phyloP scores from a whole-genome alignment of 441 rosid genomes.

The Jatropha multifida region DNA sequence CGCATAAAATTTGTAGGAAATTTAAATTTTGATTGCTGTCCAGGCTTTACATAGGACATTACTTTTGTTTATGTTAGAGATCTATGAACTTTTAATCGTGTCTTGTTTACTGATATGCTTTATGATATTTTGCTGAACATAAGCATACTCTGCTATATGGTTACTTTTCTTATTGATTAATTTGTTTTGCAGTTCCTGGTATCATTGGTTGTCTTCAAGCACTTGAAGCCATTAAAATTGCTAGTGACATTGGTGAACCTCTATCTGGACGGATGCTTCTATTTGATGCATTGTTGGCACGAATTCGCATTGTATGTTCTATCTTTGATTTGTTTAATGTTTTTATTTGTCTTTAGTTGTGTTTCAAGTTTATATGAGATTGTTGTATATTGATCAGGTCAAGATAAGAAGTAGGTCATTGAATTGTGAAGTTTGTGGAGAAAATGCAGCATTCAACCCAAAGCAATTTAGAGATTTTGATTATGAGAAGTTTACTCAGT shows the following conservation, averaged over 20 bases:
- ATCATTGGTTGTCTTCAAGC: conserved; percentile 96
- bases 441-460: conserved; percentile 50
- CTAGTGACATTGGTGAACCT: conserved; percentile 80
- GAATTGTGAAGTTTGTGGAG: conserved; percentile 79
- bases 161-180: neutral
- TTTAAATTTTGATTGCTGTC: neutral
- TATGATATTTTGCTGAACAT: neutral
- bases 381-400: conserved; percentile 46
- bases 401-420: conserved; percentile 75
- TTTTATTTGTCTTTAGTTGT: neutral
- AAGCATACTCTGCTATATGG: neutral
- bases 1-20: neutral
- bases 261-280: conserved; percentile 87
- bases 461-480: conserved; percentile 68
- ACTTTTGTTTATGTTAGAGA: neutral
- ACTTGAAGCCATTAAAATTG: conserved; percentile 87
- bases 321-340: neutral
- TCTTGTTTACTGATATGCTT: neutral
- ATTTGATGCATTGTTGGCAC: conserved; percentile 78
- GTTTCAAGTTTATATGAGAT: conserved; percentile 2
- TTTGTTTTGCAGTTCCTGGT: conserved; percentile 70
- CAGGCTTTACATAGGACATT: neutral
- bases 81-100: neutral
- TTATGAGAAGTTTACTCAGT: conserved; percentile 83
- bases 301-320: conserved; percentile 67